A percentile compares a stretch with the other conserved stretches of the same genome.
Conservation (phyloP, 768 basidiomycete genomes). For the Butyriboletus loyo region DNA sequence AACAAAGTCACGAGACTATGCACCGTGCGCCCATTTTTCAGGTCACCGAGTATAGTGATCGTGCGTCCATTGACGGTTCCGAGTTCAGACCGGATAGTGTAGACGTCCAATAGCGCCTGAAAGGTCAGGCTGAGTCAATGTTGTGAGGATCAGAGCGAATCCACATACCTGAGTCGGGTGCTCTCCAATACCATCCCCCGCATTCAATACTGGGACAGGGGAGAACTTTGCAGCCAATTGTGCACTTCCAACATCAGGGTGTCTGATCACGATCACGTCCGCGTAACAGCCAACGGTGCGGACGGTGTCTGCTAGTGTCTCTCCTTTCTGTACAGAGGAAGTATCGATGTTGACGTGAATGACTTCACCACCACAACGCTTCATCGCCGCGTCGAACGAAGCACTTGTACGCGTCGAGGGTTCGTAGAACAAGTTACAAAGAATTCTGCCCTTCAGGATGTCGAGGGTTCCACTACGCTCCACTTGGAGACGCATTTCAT, state of each 20-base stretch:
- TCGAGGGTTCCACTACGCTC: conserved; percentile 88
- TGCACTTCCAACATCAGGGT: conserved; percentile 92
- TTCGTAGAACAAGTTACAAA: conserved; percentile 94
- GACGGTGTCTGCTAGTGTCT: conserved; percentile 89
- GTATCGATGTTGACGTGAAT: conserved; percentile 77
- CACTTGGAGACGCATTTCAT: conserved; percentile 95
- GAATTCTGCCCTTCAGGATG: conserved; percentile 84
- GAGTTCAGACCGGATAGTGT: conserved; percentile 95
- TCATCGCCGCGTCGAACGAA: conserved; percentile 99
- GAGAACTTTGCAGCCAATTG: conserved; percentile 95
- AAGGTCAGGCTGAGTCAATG: conserved; percentile 4
- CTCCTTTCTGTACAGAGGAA: conserved; percentile 92
- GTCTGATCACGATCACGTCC: conserved; percentile 91
- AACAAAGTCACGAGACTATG: conserved; percentile 93
- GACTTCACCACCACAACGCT: conserved; percentile 94
- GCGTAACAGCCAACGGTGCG: conserved; percentile 93
- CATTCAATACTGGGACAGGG: conserved; percentile 93
- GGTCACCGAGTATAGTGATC: conserved; percentile 88
- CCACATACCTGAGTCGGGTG: conserved; percentile 87
- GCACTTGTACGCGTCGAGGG: conserved; percentile 93
- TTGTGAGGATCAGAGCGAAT: not conserved
- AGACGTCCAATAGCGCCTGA: conserved; percentile 81
- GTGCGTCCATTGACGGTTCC: conserved; percentile 97
- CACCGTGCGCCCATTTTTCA: conserved; percentile 97
- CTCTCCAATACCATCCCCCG: conserved; percentile 95